Evolutionary conservation across 495 filamentous ascomycete species (phyloP), one percentile per base, ranked within the genome.

Genomic region (Corynascus novoguineensis): DNA sequence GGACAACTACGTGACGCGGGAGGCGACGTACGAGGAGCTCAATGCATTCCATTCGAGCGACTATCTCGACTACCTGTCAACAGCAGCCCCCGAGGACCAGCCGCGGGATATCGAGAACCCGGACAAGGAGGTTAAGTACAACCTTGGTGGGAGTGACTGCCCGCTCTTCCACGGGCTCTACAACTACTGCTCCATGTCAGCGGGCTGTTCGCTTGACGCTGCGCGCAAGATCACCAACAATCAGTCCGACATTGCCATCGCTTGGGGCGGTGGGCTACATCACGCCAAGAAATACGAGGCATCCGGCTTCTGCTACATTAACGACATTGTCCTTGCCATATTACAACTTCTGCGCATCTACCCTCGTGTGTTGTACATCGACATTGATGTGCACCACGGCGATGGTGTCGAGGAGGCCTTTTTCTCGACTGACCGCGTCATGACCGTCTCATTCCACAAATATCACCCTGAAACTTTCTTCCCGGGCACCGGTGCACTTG

Each of bases 341-440:
- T 83, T 98, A 27, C 90, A 98, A 70, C 83, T 97, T n/a, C 80
- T 98, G 21, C 87, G 93, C 53, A 90, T 88, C 77, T 91, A 96
- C 61, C 87, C 92, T 63, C 84, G 93, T 57, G 93, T 98, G 8
- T 81, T 98, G 25, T 98, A 98, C 71, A 88, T 98, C 60, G 93
- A 98, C 69, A 97, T 98, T 62, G 93, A 98, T 71, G 95, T 98
- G 17, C 93, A 98, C 71, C 93, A 98, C 64, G 93, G 93, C 38
- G 93, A 98, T 68, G 93, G 93, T 58, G 93, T 98, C 22, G 93
- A 98, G 71, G 92, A 97, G 66, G 93, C 93, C 7, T 98, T 98
- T 64, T 96, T 95, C 67, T 93, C 91, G 19, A 98, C 93, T 15
- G 92, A 98, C 73, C 85, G 93, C 63, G 93, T 98, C 66, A 96